These are phyloP conservation scores for Alternaria novae-zelandiae DNA, from an alignment of 2,329 filamentous ascomycete species.

Conservation along the genomic window DNA sequence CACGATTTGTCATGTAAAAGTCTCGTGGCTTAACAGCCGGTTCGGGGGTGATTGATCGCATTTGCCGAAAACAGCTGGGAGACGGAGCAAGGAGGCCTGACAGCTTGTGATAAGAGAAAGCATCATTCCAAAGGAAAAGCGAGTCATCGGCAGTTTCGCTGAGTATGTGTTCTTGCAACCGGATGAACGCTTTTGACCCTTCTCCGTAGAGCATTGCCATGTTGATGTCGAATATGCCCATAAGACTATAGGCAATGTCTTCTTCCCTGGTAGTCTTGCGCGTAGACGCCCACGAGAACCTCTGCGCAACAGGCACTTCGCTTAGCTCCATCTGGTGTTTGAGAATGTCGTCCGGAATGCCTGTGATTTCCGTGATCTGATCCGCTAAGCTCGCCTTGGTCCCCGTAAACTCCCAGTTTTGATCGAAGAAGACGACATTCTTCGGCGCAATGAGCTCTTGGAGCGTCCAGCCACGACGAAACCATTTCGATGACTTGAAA, in stretches of 20 bases:
- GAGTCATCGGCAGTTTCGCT: conserved; percentile 8
- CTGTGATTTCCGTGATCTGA: conserved; percentile 9
- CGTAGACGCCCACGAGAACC: conserved; percentile 24
- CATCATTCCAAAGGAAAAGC: conserved; percentile 10
- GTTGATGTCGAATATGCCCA: conserved; percentile 21
- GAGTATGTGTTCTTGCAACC: conserved; percentile 17
- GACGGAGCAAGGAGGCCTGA: conserved; percentile 5
- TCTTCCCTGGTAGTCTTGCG: conserved; percentile 27
- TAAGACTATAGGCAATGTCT: conserved; percentile 23
- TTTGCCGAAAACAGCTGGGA: conserved; percentile 4
- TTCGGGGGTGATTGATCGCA: conserved; percentile 2
- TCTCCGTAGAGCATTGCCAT: conserved; percentile 22
- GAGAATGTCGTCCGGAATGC: conserved; percentile 9
- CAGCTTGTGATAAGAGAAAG: conserved; percentile 1
- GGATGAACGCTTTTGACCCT: conserved; percentile 12
- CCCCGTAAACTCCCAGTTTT: conserved; percentile 10
- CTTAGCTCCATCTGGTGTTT: neutral
- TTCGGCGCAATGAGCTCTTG: conserved; percentile 21
- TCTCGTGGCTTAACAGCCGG: conserved; percentile 4
- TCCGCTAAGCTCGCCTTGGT: conserved; percentile 2
- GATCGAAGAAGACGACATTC: conserved; percentile 14
- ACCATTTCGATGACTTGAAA: conserved; percentile 21
- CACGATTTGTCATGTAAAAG: conserved; percentile 9
- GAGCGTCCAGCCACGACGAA: conserved; percentile 2
- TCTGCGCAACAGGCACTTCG: conserved; percentile 15